A percentile compares a stretch with the other conserved stretches of the same genome.
Evolutionary conservation across 169 alveolate genomes (phyloP).

Genomic region (Theileria annulata): DNA sequence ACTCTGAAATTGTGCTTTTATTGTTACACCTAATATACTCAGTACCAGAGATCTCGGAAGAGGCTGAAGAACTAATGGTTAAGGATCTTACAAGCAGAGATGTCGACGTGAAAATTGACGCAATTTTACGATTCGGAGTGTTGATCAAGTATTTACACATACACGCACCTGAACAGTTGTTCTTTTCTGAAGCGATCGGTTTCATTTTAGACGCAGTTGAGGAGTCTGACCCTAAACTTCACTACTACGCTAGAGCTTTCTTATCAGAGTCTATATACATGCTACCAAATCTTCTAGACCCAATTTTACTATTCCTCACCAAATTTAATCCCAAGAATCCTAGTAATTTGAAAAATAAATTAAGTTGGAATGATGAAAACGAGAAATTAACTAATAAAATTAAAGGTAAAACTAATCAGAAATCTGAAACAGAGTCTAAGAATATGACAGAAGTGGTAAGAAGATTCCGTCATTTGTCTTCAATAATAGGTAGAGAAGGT

Average conservation of each 20-base stretch:
- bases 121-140: conserved; percentile 62
- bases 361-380: too few relatives aligned
- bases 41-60: conserved; percentile 27
- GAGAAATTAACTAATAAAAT: neutral
- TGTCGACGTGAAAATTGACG: conserved; percentile 37
- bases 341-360: neutral
- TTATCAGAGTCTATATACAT: conserved; percentile 55
- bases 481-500: conserved; percentile 64
- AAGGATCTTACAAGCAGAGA: conserved; percentile 36
- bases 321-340: too few relatives aligned
- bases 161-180: conserved; percentile 48
- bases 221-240: conserved; percentile 61
- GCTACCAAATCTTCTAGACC: conserved; percentile 52
- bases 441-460: conserved; percentile 42
- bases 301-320: conserved; percentile 32
- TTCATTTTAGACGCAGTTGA: conserved; percentile 52
- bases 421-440: conserved; percentile 17
- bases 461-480: conserved; percentile 56
- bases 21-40: conserved; percentile 44
- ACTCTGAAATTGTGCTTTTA: conserved; percentile 60
- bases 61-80: conserved; percentile 51
- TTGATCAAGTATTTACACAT: conserved; percentile 48
- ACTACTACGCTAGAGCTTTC: conserved; percentile 57
- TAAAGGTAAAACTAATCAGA: neutral
- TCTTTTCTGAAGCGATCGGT: conserved; percentile 56